Evolutionary conservation across 129 eudicot species (phyloP).

Genomic region (Tagetes patula): DNA sequence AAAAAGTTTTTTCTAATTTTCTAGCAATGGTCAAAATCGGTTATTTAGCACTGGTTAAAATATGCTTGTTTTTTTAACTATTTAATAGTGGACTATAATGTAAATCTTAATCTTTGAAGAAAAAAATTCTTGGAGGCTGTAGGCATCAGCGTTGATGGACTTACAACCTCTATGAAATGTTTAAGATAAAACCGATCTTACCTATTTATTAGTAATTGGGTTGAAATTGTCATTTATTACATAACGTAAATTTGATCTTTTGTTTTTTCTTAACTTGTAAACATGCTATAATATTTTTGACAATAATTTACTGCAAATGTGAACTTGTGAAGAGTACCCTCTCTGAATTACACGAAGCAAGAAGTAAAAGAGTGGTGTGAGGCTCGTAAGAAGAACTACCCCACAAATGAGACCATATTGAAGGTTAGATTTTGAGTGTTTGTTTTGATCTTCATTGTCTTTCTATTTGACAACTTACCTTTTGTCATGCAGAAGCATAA

Average conservation of each 20-base stretch:
- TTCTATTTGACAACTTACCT: conserved; percentile 10
- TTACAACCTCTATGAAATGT: not conserved
- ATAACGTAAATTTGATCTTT: not conserved
- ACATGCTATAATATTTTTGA: not conserved
- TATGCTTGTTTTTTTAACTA: too few species aligned
- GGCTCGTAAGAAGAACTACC: conserved; percentile 73
- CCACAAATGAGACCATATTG: conserved; percentile 46
- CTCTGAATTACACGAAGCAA: conserved; percentile 56
- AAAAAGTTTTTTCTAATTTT: too few species aligned
- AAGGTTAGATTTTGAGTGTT: conserved; percentile 48
- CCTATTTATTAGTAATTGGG: not conserved
- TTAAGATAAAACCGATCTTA: not conserved
- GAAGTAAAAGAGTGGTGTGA: conserved; percentile 88
- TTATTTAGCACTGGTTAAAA: too few species aligned
- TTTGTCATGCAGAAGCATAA: conserved; percentile 47
- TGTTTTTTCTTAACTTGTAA: not conserved
- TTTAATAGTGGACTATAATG: too few species aligned
- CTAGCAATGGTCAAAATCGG: too few species aligned
- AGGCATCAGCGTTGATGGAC: not conserved
- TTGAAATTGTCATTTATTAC: not conserved
- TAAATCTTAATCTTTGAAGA: too few species aligned
- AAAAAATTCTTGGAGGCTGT: not conserved
- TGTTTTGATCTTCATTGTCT: not conserved
- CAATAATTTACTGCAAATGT: conserved; percentile 3
- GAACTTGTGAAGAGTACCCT: conserved; percentile 36